These are phyloP conservation scores for Microstegium vimineum DNA, from an alignment of 176 grass and related monocot genomes.

Conservation along the genomic window DNA sequence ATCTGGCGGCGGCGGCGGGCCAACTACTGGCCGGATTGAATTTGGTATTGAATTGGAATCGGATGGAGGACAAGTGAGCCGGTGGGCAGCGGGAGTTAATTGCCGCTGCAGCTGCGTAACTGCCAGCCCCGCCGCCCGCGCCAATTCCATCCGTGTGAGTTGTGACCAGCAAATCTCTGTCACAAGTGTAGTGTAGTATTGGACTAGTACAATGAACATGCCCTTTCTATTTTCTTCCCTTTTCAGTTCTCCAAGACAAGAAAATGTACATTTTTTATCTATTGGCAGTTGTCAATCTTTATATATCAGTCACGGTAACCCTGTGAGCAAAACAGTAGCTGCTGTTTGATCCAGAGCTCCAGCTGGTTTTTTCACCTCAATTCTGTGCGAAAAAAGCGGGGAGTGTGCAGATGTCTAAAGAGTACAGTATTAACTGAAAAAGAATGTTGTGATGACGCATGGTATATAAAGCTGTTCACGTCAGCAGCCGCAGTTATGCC, in stretches of 20 bases:
- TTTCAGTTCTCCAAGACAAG: not conserved
- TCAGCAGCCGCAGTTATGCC: not conserved
- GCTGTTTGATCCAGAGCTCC: not conserved
- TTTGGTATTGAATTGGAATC: not conserved
- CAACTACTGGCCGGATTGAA: constrained; percentile 11
- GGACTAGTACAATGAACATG: not conserved
- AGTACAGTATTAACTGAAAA: not conserved
- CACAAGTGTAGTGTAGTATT: not conserved
- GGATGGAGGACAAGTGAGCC: not conserved
- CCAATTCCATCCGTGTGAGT: not conserved
- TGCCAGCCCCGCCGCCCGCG: not conserved
- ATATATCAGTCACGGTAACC: not conserved
- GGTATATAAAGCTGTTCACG: not conserved
- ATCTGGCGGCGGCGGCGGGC: not conserved
- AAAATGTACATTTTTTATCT: not conserved
- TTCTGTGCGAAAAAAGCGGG: no score
- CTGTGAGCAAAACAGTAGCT: not conserved
- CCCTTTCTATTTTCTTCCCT: not conserved
- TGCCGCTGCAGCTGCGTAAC: constrained; percentile 24
- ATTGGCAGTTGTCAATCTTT: not conserved
- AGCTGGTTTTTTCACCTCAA: not conserved
- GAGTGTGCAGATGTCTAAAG: not conserved
- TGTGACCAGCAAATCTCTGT: not conserved
- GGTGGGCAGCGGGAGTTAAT: constrained; percentile 16
- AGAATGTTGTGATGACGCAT: not conserved